Evolutionary conservation across 2,329 filamentous ascomycete genomes (phyloP), one percentile per base, ranked within the genome.

Genomic region (Fusarium odoratissimum): DNA sequence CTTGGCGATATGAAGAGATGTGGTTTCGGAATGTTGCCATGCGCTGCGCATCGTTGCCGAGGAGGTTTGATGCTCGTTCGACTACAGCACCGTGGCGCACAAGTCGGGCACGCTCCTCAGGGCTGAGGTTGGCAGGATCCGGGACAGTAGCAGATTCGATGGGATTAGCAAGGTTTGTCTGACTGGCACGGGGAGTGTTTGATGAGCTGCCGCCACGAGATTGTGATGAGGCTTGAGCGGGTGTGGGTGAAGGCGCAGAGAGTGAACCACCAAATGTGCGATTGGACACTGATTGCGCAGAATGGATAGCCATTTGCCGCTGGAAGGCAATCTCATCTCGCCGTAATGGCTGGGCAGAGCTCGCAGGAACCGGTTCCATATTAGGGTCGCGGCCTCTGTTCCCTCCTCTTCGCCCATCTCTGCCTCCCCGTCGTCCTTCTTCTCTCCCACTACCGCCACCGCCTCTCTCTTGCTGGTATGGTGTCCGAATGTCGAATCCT

Each of bases 311-410:
- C 86, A 97, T 91, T 78, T 97, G 94, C 56, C 96, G 88, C 79
- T 98, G 95, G 80, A 94, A 97, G 5, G 96, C 95, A 59, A 97
- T 84, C 81, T 98, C 94, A 72, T 97, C 96, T 79, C 96, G 87
- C 54, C 93, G 89, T 78, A 98, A 81, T 3, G 94, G 91, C 73
- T 96, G 94, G 3, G 93, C 92, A 60, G 93, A 94, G 37, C 92
- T 93, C 10, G 89, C 85, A 8, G 94, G 93, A 30, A 95, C 83
- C 25, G 93, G 87, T 73, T 98, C 95, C 1, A 93, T 88, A 80
- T 97, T 97, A 5, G 95, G 95, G 81, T 98, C 95, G 46, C 95
- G 90, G 30, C 95, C 95, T 75, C 93, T 88, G 61, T 78, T 84
- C 74, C 78, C 85, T 67, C 73, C 85, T 67, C 73, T 68, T 46